Base-by-base conservation (phyloP, 2,329 filamentous ascomycete genomes). In the Verticillium tricorpus region DNA sequence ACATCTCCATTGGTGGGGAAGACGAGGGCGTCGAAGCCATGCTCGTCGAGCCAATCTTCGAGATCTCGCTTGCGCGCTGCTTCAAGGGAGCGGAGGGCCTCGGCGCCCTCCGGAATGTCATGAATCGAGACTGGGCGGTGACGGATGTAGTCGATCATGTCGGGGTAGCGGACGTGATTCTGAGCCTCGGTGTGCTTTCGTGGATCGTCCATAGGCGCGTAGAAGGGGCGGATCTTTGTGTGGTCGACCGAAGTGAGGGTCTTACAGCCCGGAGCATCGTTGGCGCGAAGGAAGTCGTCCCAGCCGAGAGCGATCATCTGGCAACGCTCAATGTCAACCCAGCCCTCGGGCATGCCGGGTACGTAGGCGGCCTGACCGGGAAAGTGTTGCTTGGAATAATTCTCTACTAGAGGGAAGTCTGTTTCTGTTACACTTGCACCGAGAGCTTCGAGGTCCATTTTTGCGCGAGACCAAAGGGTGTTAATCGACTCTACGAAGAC, bases 271-370 rank as follows among this genome's bases (percentile, higher is more conserved):
- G 71, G 56, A 61, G 82, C 78, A 8, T 69, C 69, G 63, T 82
- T 82, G 1, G 69, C 63, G 2, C 66, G 63, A 2, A 85, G 71
- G 59, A 85, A 85, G 55, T 80, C 77, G 61, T 84, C 77, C 82
- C 82, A 85, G 0, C 78, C 76, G 0, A 76, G 60, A 9, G 62
- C 79, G 5, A 83, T 72, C 7, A 76, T 68, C 62, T 82, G 79
- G 12, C 82, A 68, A 1, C 67, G 66, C 5, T 73, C 64, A 0
- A 39, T 59, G 37, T 77, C 74, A 74, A 83, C 76, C 81, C 80
- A 83, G 37, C 54, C 34, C 17, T 50, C 35, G 5, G 61, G 59
- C 17, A 61, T 45, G 60, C 52, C 63, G 1, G 58, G 58, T 1
- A 64, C 58, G 17, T 61, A 57, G 31, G 63, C 63, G 2, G 61